Base-by-base conservation (phyloP, 371 early-diverging fungal genomes). In the Mortierella sp. region DNA sequence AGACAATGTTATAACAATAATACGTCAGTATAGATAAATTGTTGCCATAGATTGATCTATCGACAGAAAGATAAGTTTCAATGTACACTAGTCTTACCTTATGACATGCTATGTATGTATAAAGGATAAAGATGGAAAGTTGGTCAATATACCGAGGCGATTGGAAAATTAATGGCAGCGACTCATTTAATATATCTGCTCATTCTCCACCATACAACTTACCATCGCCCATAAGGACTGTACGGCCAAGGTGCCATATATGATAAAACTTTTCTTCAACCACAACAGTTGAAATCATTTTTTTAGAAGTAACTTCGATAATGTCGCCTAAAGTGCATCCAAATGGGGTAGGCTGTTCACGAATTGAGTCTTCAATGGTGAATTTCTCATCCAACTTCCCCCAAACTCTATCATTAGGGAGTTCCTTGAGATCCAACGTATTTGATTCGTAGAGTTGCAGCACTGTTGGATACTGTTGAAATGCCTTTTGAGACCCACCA, bases 241-340 rank as follows among this genome's bases (percentile, higher is more conserved):
- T 72, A 13, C 78, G 68, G 0, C 73, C 78, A 66, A 61, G 65
- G 26, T 78, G 69, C 78, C 78, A 78, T 2, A 62, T 68, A 47
- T 68, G 73, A 29, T 68, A 78, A 62, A 65, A 72, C 55, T 72
- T 78, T 34, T 78, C 78, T 23, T 78, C 78, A 0, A 65, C 62
- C 7, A 72, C 66, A 28, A 62, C 62, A 42, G 56, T 68, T 0
- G 72, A 42, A 2, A 72, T 66, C 72, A 69, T 78, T n/a, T 66
- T 72, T 29, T 37, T 55, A 1, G 78, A 49, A 0, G 72, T 78
- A 22, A 35, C 29, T n/a, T 78, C 78, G 2, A 78, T 51, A 7
- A 78, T 28, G 37, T 72, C 72, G 19, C 78, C 78, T 10, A 78
- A 43, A 3, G 64, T 64, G 22, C 76, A 72, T 17, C 78, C 78